Conservation (phyloP, 2,329 filamentous ascomycete species). For the Colletotrichum lentis region DNA sequence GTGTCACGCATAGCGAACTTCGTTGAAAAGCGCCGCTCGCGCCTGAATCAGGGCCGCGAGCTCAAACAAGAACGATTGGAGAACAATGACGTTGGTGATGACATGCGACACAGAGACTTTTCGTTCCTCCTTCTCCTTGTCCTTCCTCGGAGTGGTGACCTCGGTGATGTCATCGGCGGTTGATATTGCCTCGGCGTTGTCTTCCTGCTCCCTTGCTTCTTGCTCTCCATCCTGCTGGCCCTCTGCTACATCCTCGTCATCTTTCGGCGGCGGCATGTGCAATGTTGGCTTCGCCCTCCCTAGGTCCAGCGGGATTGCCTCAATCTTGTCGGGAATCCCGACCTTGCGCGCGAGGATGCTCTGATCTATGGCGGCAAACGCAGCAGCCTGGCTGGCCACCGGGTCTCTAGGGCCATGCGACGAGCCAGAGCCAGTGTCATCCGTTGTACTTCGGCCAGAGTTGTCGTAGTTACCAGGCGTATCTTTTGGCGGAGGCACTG, state of each 20-base stretch:
- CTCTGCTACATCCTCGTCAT: slow-evolving; percentile 42
- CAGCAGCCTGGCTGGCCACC: slow-evolving; percentile 62
- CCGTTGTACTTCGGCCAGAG: slow-evolving; percentile 45
- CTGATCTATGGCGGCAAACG: slow-evolving; percentile 71
- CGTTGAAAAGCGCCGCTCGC: slow-evolving; percentile 77
- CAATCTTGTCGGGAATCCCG: slow-evolving; percentile 55
- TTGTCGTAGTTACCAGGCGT: slow-evolving; percentile 51
- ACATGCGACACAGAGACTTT: slow-evolving; percentile 78
- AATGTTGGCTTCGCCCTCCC: slow-evolving; percentile 45
- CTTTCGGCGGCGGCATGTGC: slow-evolving; percentile 36
- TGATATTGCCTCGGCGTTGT: slow-evolving; percentile 37
- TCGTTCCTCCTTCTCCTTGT: slow-evolving; percentile 43
- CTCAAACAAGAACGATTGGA: slow-evolving; percentile 83
- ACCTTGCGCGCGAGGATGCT: slow-evolving; percentile 66
- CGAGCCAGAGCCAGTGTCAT: slow-evolving; percentile 32
- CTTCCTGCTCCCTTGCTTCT: slow-evolving; percentile 37
- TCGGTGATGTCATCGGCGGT: slow-evolving; percentile 39
- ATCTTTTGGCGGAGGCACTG: slow-evolving; percentile 54
- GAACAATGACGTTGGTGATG: slow-evolving; percentile 79
- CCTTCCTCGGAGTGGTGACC: slow-evolving; percentile 42
- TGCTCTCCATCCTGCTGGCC: slow-evolving; percentile 42
- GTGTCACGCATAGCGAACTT: slow-evolving; percentile 68
- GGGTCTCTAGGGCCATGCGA: slow-evolving; percentile 39
- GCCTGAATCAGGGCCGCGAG: slow-evolving; percentile 78
- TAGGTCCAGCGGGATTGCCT: slow-evolving; percentile 59